phyloP scores from a whole-genome alignment of 1,139 yeast species.

The Entelexis paramagnoliae region DNA sequence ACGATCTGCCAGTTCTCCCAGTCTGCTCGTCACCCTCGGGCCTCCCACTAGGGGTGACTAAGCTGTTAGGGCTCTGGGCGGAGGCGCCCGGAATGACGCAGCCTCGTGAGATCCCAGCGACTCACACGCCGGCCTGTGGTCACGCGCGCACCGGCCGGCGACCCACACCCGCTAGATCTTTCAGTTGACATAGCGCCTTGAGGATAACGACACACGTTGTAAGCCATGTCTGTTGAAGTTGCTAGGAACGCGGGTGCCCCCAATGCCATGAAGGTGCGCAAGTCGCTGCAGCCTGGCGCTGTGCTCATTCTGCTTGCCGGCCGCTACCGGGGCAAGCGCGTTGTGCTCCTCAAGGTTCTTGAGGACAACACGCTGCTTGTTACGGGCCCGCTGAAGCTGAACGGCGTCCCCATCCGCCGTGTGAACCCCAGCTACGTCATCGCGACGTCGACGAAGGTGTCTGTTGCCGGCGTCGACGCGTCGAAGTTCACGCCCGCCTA shows the following conservation, averaged over 20 bases:
- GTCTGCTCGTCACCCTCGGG: no score
- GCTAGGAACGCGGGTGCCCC: constrained; percentile 35
- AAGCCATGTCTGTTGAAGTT: constrained; percentile 9
- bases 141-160: constrained; percentile 2
- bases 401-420: constrained; percentile 99
- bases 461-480: constrained; percentile 70
- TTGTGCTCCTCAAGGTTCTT: constrained; percentile 92
- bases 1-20: no score
- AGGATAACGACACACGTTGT: constrained; percentile 5
- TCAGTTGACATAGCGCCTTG: constrained; percentile 6
- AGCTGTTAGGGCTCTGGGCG: constrained; percentile 4
- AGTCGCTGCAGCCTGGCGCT: constrained; percentile 97
- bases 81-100: background rate
- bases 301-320: constrained; percentile 98
- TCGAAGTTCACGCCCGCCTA: constrained; percentile 90
- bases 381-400: constrained; percentile 99
- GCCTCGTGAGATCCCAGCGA: background rate
- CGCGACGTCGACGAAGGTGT: constrained; percentile 93
- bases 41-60: no score
- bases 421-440: constrained; percentile 98
- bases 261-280: constrained; percentile 93
- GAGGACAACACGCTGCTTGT: constrained; percentile 98
- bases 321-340: constrained; percentile 99
- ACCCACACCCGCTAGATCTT: constrained; percentile 7
- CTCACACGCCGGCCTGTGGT: constrained; percentile 6